Conservation (phyloP, 441 rosid genomes). For the Corymbia citriodora region DNA sequence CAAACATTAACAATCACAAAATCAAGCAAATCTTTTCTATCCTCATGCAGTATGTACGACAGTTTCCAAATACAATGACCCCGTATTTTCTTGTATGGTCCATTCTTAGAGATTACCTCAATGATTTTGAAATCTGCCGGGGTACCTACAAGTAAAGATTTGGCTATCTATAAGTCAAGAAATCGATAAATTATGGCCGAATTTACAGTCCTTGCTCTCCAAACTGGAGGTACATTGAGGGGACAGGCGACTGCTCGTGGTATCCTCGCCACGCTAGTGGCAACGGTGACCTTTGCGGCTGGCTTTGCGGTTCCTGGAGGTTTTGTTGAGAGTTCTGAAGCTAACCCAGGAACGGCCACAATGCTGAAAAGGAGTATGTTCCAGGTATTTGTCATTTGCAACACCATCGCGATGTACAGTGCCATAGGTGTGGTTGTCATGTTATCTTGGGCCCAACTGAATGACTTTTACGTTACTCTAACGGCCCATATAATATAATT, state of each 20-base stretch:
- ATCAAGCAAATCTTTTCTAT: neutral
- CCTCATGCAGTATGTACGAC: neutral
- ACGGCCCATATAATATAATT: neutral
- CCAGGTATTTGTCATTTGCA: neutral
- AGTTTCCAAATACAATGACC: rapidly evolving
- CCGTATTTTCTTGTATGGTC: neutral
- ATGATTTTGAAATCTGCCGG: neutral
- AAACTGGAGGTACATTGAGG: neutral
- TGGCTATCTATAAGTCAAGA: neutral
- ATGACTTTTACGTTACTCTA: neutral
- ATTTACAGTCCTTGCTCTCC: rapidly evolving
- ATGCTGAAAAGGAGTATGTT: neutral
- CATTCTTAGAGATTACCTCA: neutral
- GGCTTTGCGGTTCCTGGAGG: neutral
- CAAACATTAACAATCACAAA: neutral
- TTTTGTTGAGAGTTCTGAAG: neutral
- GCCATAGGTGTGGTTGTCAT: neutral
- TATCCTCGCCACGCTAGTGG: neutral
- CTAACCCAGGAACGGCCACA: neutral
- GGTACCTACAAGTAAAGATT: neutral
- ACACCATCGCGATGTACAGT: neutral
- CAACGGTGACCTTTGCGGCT: neutral
- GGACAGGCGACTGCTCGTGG: rapidly evolving
- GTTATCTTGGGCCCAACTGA: neutral
- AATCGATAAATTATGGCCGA: rapidly evolving